phyloP scores from a whole-genome alignment of 2,329 filamentous ascomycete species.

The Rhytidhysteron rufulum region DNA sequence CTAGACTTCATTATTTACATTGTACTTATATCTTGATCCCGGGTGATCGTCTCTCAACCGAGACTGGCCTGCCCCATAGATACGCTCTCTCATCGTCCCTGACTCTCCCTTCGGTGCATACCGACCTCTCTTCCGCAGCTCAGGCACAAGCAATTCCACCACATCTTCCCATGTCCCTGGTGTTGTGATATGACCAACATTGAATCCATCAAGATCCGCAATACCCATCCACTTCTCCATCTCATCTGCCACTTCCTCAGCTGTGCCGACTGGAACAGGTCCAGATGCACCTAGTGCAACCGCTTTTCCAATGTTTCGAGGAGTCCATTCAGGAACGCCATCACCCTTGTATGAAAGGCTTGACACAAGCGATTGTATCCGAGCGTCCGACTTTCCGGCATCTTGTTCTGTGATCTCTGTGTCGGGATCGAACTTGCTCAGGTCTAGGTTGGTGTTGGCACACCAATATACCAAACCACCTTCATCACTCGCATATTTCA shows the following conservation, averaged over 20 bases:
- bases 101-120: too few species aligned
- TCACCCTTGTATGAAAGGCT: conserved; percentile 12
- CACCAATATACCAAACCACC: conserved; percentile 66
- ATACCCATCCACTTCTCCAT: conserved; percentile 63
- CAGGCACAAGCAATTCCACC: conserved; percentile 11
- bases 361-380: conserved; percentile 10
- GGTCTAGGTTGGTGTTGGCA: conserved; percentile 65
- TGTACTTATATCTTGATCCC: too few species aligned
- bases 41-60: too few species aligned
- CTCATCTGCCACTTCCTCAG: conserved; percentile 60
- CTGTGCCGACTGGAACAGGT: conserved; percentile 59
- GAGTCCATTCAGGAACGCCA: conserved; percentile 11
- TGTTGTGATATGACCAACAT: conserved; percentile 46
- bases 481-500: conserved; percentile 57
- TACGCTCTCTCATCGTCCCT: too few species aligned
- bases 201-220: conserved; percentile 69
- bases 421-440: conserved; percentile 55
- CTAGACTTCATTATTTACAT: too few species aligned
- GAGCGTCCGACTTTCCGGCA: conserved; percentile 9
- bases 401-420: conserved; percentile 47
- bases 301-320: conserved; percentile 12
- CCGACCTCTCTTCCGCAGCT: conserved; percentile 10
- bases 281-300: conserved; percentile 64
- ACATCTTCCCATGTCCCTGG: conserved; percentile 15
- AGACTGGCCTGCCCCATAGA: too few species aligned